Evolutionary conservation across 2,329 filamentous ascomycete genomes (phyloP).

Genomic region (Cladosporium sp.): DNA sequence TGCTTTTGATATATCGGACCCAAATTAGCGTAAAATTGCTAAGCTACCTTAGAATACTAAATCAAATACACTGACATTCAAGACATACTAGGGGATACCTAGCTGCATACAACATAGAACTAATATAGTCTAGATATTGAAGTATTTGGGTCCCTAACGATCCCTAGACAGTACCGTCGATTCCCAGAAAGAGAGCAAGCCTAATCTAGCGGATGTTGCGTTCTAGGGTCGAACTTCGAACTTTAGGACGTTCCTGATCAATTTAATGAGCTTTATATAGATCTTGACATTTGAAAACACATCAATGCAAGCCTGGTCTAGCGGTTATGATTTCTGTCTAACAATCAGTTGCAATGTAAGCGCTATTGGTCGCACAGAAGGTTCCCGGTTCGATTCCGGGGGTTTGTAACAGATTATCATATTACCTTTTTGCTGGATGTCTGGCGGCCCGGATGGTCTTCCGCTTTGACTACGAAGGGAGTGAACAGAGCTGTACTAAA

Average conservation of each 20-base stretch:
- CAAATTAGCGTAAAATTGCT: background rate
- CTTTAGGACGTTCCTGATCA: background rate
- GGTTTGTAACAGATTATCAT: conserved; percentile 4
- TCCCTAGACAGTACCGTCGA: background rate
- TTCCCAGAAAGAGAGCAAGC: background rate
- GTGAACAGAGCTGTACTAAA: background rate
- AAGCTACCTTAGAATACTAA: background rate
- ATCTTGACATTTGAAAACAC: rapidly evolving
- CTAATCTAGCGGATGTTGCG: background rate
- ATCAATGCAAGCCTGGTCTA: background rate
- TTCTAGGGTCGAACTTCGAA: background rate
- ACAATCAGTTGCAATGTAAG: background rate
- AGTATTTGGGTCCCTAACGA: background rate
- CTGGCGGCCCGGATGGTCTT: background rate
- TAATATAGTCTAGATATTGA: background rate
- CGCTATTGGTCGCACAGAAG: conserved; percentile 2
- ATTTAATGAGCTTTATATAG: background rate
- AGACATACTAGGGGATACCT: background rate
- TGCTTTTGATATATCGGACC: background rate
- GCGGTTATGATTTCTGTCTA: conserved; percentile 11
- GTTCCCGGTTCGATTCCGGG: conserved; percentile 11
- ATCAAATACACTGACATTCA: background rate
- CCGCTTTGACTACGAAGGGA: background rate
- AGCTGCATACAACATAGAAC: background rate
- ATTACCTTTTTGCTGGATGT: background rate